Conservation (phyloP, 164 flowering plant species). For the Magnolia changhungtana region DNA sequence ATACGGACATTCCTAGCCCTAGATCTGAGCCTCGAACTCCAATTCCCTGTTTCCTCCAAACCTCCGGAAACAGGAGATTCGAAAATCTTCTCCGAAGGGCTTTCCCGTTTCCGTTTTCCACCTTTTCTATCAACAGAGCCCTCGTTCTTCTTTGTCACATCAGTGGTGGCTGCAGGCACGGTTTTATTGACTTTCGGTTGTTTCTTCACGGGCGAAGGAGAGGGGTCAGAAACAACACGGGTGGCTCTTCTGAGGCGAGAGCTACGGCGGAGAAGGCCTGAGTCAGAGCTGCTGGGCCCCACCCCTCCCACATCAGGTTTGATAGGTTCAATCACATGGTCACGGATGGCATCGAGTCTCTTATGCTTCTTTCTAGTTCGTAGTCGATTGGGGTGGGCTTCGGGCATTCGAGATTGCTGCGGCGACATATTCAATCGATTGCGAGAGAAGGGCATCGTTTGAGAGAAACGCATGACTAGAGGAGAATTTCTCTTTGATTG, state of each 20-base stretch:
- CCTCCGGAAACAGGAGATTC: conserved; percentile 22
- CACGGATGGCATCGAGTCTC: conserved; percentile 74
- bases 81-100: conserved; percentile 6
- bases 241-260: conserved; percentile 61
- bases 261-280: conserved; percentile 57
- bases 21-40: conserved; percentile 73
- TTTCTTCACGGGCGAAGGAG: conserved; percentile 60
- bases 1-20: conserved; percentile 32
- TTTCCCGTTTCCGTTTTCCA: conserved; percentile 13
- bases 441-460: conserved; percentile 22
- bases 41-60: conserved; percentile 30
- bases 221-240: conserved; percentile 45
- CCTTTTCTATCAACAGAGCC: conserved; percentile 13
- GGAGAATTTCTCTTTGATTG: not conserved
- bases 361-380: conserved; percentile 67
- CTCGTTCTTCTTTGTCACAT: conserved; percentile 8
- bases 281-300: conserved; percentile 24
- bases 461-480: conserved; percentile 55
- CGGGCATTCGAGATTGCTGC: not conserved
- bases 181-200: conserved; percentile 25
- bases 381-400: conserved; percentile 9
- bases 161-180: not conserved
- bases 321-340: conserved; percentile 27
- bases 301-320: conserved; percentile 22
- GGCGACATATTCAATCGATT: conserved; percentile 8